Base-by-base conservation (phyloP, 148 eudicot genomes). In the Salicornia ramosissima region DNA sequence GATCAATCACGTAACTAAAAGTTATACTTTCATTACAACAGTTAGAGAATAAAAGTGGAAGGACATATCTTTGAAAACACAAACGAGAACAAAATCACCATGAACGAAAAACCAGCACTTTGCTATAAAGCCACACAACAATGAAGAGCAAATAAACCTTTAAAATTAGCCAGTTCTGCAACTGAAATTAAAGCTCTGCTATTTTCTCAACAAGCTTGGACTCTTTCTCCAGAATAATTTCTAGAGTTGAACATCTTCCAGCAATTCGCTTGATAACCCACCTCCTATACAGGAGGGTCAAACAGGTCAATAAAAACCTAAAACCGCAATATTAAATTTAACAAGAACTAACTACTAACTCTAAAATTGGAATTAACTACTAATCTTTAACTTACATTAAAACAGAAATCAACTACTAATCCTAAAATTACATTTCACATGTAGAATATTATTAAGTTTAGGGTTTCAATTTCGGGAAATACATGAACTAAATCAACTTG, bases 241-340 rank as follows among this genome's bases (percentile, higher is more conserved):
- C 84, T 71, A 90, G 80, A 75, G 82, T 74, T 66, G 86, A 62
- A 88, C 75, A 71, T 64, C 76, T 83, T 64, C 84, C 86, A 68
- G 89, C 85, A 69, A 88, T 77, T 77, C 72, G 78, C 83, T 88
- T 85, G 85, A 93, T 88, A 79, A 84, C 85, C 98, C 98, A 93
- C 75, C 92, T 79, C 95, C 98, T 92, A 79, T 68, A 49, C 85
- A 67, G 24, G 40, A 61, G 31, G 12, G 24, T 53, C n/a, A n/a
- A 77, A 49, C 34, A 55, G 24, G 39, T 49, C 52, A 34, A 8
- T 26, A 28, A 9, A 39, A 2, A 0, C 5, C 10, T 2, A 63
- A n/a, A n/a, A n/a, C n/a, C n/a, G n/a, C n/a, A n/a, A n/a, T n/a
- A n/a, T n/a, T n/a, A n/a, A n/a, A n/a, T n/a, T n/a, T n/a, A n/a